Base-by-base conservation (phyloP, 306 rosid genomes). In the Herpetospermum pedunculosum region DNA sequence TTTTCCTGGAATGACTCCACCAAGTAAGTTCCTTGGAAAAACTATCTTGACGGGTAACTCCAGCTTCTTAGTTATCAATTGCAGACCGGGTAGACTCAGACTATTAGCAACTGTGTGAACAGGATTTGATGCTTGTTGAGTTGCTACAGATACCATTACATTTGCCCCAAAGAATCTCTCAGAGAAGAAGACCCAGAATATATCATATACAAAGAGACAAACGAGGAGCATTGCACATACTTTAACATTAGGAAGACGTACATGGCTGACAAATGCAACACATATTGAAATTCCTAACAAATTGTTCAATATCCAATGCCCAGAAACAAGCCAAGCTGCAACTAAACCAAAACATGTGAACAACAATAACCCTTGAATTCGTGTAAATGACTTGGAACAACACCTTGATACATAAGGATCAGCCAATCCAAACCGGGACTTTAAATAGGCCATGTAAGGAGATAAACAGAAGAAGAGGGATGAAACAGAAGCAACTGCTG, bases 91-190 rank as follows among this genome's bases (percentile, higher is more conserved):
- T 78, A 95, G 99, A 76, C 93, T 89, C 77, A 91, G 81, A 84
- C 97, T 95, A 83, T 84, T 88, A 74, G 99, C 99, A 79, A 95
- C 96, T 25, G 96, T 92, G 83, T 95, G 99, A 79, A 95, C 90
- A 63, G 93, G 99, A 84, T 95, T 95, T 28, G 96, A 84, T 54
- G 99, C 96, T 83, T 89, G 96, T 80, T 95, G 97, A 41, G 93
- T 95, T 72, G 97, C 99, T 71, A 92, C 96, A n/a, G 99, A 89
- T 74, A 92, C 99, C 99, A 95, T 95, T 60, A 95, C 99, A 83
- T 95, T 91, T 46, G 88, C 96, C 80, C 99, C 99, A 43, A 95
- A 95, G 86, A 95, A 81, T 84, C 96, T 91, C 84, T 95, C 96
- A 70, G 97, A 95, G 87, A 87, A 95, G 90, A 95, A 95, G 72